These are phyloP conservation scores for Xylaria sp. DNA, from an alignment of 2,329 filamentous ascomycete genomes.

Conservation along the genomic window DNA sequence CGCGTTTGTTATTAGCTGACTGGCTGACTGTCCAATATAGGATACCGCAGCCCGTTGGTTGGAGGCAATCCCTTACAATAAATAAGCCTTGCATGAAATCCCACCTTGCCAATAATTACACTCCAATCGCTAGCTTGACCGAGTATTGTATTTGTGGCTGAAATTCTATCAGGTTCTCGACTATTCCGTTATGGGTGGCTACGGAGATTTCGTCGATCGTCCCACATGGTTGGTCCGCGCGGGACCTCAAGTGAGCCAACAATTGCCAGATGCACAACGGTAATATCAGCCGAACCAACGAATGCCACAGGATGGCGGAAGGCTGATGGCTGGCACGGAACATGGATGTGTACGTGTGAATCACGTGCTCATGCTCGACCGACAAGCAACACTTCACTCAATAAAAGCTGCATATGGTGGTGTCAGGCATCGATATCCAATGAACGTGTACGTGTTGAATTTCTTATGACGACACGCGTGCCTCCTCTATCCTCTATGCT, in stretches of 20 bases:
- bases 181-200: conserved; percentile 31
- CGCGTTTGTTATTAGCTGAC: conserved; percentile 4
- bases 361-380: conserved; percentile 31
- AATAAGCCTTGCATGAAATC: conserved; percentile 11
- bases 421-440: background rate
- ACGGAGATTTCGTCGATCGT: conserved; percentile 39
- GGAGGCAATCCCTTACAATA: conserved; percentile 7
- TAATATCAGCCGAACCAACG: conserved; percentile 30
- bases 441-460: background rate
- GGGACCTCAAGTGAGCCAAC: conserved; percentile 31
- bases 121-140: conserved; percentile 16
- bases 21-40: background rate
- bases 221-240: conserved; percentile 38
- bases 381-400: conserved; percentile 9
- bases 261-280: conserved; percentile 24
- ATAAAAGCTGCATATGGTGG: background rate
- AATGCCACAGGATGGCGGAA: conserved; percentile 16
- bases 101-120: conserved; percentile 12
- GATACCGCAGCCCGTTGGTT: background rate
- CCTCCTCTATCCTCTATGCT: background rate
- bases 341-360: conserved; percentile 9
- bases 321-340: conserved; percentile 28
- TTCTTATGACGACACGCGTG: conserved; percentile 11
- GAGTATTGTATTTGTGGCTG: conserved; percentile 26
- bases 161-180: conserved; percentile 35